Conservation (phyloP, 2,329 filamentous ascomycete species). For the Fusarium gaditjirri region DNA sequence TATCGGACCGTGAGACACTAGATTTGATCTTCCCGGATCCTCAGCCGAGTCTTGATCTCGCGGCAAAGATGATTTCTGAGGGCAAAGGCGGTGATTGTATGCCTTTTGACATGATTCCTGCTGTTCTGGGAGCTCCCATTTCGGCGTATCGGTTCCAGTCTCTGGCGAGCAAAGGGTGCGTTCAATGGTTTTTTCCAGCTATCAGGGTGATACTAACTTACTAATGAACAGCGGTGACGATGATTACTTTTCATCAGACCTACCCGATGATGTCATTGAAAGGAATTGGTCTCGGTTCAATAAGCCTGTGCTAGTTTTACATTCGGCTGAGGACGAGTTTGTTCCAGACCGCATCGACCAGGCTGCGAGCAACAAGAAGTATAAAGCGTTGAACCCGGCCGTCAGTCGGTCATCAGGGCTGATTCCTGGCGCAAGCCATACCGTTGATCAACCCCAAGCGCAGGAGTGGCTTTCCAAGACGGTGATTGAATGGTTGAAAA, state of each 20-base stretch:
- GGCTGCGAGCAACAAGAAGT: conserved; percentile 65
- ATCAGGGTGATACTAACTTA: conserved; percentile 2
- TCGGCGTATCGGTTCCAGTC: conserved; percentile 65
- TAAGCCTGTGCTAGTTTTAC: conserved; percentile 71
- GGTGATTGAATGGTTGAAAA: conserved; percentile 59
- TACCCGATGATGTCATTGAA: conserved; percentile 65
- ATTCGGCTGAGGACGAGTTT: conserved; percentile 73
- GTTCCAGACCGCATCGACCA: conserved; percentile 70
- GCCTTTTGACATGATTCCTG: conserved; percentile 56
- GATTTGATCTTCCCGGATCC: conserved; percentile 58
- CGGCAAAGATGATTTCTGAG: conserved; percentile 64
- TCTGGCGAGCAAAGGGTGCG: conserved; percentile 62
- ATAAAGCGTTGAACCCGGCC: conserved; percentile 59
- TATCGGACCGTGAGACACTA: conserved; percentile 79
- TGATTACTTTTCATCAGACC: conserved; percentile 87
- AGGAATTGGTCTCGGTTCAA: conserved; percentile 73
- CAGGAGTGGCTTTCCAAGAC: conserved; percentile 61
- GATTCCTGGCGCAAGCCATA: conserved; percentile 64
- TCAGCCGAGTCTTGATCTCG: conserved; percentile 58
- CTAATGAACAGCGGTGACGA: conserved; percentile 70
- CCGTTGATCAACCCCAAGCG: conserved; percentile 57
- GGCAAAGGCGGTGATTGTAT: conserved; percentile 67
- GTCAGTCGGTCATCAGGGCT: conserved; percentile 63
- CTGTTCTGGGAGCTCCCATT: conserved; percentile 56
- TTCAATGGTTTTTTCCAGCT: conserved; percentile 6